A percentile compares a stretch with the other conserved stretches of the same genome.
phyloP scores from a whole-genome alignment of 1,284 basidiomycete species.

The Ceratobasidium sp. region DNA sequence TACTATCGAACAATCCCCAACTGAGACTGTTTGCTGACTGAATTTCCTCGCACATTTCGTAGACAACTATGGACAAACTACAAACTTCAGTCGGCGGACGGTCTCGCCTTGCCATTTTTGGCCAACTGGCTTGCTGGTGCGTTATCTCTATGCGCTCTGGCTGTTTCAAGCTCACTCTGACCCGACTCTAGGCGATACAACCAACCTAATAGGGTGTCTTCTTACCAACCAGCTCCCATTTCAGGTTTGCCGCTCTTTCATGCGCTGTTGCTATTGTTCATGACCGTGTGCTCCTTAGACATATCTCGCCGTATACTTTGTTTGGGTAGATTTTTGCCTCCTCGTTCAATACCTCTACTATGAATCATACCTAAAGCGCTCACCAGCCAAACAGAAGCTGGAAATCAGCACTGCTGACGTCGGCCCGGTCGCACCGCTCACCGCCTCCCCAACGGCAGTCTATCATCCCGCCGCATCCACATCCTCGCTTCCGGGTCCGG shows the following conservation, averaged over 20 bases:
- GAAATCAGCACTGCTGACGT: constrained; percentile 18
- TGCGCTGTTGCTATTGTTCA: constrained; percentile 39
- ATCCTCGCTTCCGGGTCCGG: constrained; percentile 17
- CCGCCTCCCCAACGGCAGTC: constrained; percentile 53
- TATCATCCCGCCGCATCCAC: constrained; percentile 54
- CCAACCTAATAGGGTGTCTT: constrained; percentile 66
- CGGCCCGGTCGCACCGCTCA: constrained; percentile 40
- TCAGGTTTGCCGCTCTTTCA: constrained; percentile 66
- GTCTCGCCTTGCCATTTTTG: constrained; percentile 89
- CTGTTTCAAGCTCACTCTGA: constrained; percentile 16
- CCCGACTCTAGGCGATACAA: background rate
- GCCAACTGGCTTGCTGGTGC: constrained; percentile 89
- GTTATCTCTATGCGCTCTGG: constrained; percentile 46
- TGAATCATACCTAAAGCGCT: constrained; percentile 48
- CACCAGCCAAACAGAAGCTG: constrained; percentile 12
- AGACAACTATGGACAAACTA: constrained; percentile 87
- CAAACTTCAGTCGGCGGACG: constrained; percentile 77
- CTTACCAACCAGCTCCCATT: constrained; percentile 94
- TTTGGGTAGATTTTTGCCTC: constrained; percentile 77
- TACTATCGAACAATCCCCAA: background rate
- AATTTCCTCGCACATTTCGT: constrained; percentile 28
- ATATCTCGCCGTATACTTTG: constrained; percentile 89
- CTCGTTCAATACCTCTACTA: constrained; percentile 86
- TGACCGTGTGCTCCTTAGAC: constrained; percentile 62
- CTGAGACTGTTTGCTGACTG: constrained; percentile 18